A percentile compares a stretch with the other conserved stretches of the same genome.
Conservation (phyloP, 768 basidiomycete species). For the Lyophyllum atratum region DNA sequence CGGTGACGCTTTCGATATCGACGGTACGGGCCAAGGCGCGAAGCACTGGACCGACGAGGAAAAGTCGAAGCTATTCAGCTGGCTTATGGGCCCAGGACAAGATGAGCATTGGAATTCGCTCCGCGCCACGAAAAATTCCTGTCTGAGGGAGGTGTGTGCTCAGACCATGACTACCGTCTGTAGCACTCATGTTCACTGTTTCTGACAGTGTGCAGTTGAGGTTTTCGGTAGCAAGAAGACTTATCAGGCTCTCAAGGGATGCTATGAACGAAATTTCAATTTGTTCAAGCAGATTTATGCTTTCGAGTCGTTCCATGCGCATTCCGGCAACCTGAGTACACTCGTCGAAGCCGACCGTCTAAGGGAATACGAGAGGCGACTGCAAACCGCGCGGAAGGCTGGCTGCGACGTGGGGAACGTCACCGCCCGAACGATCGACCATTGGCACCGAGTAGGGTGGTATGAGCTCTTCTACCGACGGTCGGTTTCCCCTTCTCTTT, state of each 20-base stretch:
- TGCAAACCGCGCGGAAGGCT: constrained; percentile 64
- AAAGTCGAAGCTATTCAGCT: constrained; percentile 74
- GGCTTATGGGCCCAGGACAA: constrained; percentile 72
- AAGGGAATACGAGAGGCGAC: constrained; percentile 70
- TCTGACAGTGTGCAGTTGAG: constrained; percentile 61
- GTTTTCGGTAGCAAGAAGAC: constrained; percentile 79
- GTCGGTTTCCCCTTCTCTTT: constrained; percentile 32
- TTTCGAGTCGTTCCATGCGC: constrained; percentile 57
- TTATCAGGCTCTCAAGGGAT: constrained; percentile 82
- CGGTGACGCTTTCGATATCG: constrained; percentile 43
- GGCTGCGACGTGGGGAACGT: constrained; percentile 75
- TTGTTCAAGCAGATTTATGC: constrained; percentile 82
- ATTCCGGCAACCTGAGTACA: constrained; percentile 34
- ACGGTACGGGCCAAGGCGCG: constrained; percentile 58
- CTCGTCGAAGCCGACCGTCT: constrained; percentile 65
- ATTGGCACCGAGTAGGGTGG: constrained; percentile 81
- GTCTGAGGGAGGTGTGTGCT: constrained; percentile 66
- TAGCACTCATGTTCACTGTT: constrained; percentile 6
- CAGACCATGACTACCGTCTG: neutral
- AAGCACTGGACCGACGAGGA: constrained; percentile 89
- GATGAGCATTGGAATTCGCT: constrained; percentile 82
- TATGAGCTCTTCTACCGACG: constrained; percentile 72
- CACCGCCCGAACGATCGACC: constrained; percentile 71
- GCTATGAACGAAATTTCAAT: constrained; percentile 84
- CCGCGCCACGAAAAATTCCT: constrained; percentile 80